Evolutionary conservation across 1,284 basidiomycete genomes (phyloP).

Genomic region (Violaceomyces palustris): DNA sequence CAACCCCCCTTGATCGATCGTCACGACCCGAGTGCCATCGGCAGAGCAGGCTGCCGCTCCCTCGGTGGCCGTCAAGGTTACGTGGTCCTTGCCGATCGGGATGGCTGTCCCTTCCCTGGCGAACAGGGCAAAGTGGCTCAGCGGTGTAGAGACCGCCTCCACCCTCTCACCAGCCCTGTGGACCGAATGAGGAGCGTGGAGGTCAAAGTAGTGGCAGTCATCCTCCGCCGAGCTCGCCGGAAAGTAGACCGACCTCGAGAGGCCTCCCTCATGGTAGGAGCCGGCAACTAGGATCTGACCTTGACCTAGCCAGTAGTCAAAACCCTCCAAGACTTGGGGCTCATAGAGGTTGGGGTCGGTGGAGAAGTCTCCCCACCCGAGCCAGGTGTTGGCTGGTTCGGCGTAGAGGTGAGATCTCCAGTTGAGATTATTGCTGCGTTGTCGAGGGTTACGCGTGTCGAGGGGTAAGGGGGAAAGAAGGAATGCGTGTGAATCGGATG

Average conservation of each 20-base stretch:
- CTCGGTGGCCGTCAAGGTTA: conserved; percentile 49
- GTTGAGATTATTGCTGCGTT: conserved; percentile 46
- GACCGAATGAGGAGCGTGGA: conserved; percentile 12
- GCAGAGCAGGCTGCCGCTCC: conserved; percentile 51
- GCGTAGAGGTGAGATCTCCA: conserved; percentile 54
- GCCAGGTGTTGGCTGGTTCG: conserved; percentile 54
- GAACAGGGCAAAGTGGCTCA: conserved; percentile 54
- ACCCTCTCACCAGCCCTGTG: conserved; percentile 18
- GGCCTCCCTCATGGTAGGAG: conserved; percentile 51
- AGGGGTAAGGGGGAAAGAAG: too few relatives aligned
- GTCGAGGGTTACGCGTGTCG: too few relatives aligned
- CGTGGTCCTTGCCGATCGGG: conserved; percentile 54
- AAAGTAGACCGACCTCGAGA: conserved; percentile 53
- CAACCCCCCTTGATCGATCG: conserved; percentile 52
- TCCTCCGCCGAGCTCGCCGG: conserved; percentile 47
- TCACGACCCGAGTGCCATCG: conserved; percentile 52
- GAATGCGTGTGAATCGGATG: too few relatives aligned
- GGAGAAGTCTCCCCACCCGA: conserved; percentile 54
- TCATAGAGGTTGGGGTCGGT: conserved; percentile 53
- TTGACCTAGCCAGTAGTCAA: conserved; percentile 56
- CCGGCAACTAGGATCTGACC: conserved; percentile 53
- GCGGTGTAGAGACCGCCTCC: conserved; percentile 52
- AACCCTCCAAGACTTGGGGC: conserved; percentile 52
- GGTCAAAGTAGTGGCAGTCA: conserved; percentile 22
- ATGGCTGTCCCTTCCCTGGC: conserved; percentile 54